Evolutionary conservation across 352 stramenopile genomes (phyloP), one percentile per base, ranked within the genome.

Genomic region (Globisporangium emineosum): DNA sequence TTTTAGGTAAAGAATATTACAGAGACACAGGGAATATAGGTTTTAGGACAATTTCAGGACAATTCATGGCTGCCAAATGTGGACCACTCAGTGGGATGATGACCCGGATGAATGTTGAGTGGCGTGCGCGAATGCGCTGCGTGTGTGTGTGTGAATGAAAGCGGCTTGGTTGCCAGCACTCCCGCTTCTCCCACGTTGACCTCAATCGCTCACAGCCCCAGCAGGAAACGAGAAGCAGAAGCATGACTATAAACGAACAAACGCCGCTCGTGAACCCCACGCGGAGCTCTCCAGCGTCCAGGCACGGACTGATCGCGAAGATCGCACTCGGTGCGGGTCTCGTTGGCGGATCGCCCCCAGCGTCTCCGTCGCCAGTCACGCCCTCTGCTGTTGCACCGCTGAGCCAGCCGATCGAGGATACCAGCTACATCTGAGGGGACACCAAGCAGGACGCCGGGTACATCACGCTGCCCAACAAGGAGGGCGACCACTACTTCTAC

Each of bases 121-220:
- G 29, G 29, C 29, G 29, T 32, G 29, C 29, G 29, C 29, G n/a
- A 32, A 32, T 10, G 10, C 9, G 33, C 33, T 13, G 33, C 8
- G 33, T 63, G 97, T 98, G 73, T 98, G 93, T 13, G 33, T 2
- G 33, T 63, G 97, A 98, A 73, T 98, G 93, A 80, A 99, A 99
- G 71, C 99, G 97, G 81, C 69, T 97, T 27, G 96, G 96, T 23
- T 81, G n/a, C 27, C 19, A 1, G 23, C 47, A 54, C 33, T 54
- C 12, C 23, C 10, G 23, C 23, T 32, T 54, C 23, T 12, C 1
- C n/a, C n/a, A n/a, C 45, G 45, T 15, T n/a, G 6, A 23, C 23
- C 27, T 13, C 23, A 33, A 33, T 2, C 47, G 0, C 2, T 6
- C 43, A 3, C 15, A 27, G 6, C 7, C n/a, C 0, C 45, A 30